Evolutionary conservation across 306 rosid genomes (phyloP).

Genomic region (Rosa rugosa): DNA sequence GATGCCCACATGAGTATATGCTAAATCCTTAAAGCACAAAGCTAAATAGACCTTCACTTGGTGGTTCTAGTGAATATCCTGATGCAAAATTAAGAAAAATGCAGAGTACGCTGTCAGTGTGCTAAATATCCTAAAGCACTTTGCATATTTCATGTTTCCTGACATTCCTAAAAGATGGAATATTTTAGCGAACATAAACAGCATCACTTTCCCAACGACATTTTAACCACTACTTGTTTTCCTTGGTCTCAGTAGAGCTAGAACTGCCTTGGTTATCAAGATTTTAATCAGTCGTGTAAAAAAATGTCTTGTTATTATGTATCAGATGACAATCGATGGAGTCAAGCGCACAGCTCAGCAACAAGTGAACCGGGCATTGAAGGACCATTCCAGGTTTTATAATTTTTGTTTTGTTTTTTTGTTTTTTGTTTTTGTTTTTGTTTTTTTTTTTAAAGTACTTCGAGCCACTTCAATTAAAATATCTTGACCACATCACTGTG

Average conservation of each 20-base stretch:
- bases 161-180: background rate
- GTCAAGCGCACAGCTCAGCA: constrained; percentile 96
- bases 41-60: background rate
- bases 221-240: background rate
- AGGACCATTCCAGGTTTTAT: constrained; percentile 75
- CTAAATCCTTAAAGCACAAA: background rate
- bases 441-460: background rate
- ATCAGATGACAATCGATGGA: constrained; percentile 81
- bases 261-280: constrained; percentile 17
- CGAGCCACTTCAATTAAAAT: background rate
- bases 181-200: background rate
- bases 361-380: constrained; percentile 89
- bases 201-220: background rate
- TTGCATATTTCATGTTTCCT: background rate
- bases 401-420: constrained; percentile 5
- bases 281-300: constrained; percentile 15
- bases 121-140: background rate
- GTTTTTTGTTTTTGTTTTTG: constrained; percentile 6
- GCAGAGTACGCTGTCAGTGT: background rate
- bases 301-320: constrained; percentile 33
- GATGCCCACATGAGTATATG: background rate
- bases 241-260: constrained; percentile 12
- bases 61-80: background rate
- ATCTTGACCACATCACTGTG: background rate
- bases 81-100: background rate